Evolutionary conservation across 176 grass and related monocot genomes (phyloP).

Genomic region (Eremochloa ophiuroides): DNA sequence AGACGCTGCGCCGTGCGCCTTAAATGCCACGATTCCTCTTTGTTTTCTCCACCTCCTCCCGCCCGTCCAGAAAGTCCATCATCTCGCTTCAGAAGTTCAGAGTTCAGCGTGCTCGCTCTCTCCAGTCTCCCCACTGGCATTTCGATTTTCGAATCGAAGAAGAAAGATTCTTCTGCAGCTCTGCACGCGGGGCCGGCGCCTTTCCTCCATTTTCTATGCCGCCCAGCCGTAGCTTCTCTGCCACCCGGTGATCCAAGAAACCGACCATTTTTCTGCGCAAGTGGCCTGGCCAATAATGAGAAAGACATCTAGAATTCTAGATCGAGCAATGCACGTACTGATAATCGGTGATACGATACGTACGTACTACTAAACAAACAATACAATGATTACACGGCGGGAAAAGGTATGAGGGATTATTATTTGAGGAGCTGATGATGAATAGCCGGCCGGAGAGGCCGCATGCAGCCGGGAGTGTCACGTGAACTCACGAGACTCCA

Average conservation of each 20-base stretch:
- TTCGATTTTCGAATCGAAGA: slow-evolving; percentile 8
- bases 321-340: not conserved
- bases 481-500: slow-evolving; percentile 36
- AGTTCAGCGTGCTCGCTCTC: not conserved
- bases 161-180: slow-evolving; percentile 38
- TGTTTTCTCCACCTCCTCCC: not conserved
- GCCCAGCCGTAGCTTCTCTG: not conserved
- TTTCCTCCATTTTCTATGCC: not conserved
- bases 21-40: slow-evolving; percentile 50
- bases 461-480: slow-evolving; percentile 21
- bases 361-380: slow-evolving; percentile 18
- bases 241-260: not conserved
- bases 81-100: not conserved
- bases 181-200: not conserved
- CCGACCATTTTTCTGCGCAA: not conserved
- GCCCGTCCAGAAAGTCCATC: not conserved
- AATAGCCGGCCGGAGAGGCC: not conserved
- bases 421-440: too few relatives aligned
- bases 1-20: slow-evolving; percentile 35
- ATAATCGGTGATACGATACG: not conserved
- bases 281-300: not conserved
- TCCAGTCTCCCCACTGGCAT: slow-evolving; percentile 12
- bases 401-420: not conserved
- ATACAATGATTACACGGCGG: slow-evolving; percentile 3
- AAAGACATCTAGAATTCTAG: not conserved